These are phyloP conservation scores for Pyricularia sp. DNA, from an alignment of 2,329 filamentous ascomycete genomes.

Conservation along the genomic window DNA sequence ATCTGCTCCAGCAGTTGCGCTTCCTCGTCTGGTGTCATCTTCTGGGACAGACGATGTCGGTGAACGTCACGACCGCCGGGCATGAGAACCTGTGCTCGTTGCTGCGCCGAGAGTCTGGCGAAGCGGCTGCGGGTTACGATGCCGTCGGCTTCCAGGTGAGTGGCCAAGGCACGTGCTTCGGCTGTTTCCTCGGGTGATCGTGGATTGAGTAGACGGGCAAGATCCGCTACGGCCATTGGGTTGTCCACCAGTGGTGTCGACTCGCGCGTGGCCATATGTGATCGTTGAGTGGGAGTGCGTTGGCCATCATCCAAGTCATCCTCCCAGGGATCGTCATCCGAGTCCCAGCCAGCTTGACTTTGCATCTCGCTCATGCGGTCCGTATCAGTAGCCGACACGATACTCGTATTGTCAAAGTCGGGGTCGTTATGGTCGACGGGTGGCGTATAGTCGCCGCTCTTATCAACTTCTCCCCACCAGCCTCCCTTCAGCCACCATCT, in stretches of 20 bases:
- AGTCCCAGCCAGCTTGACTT: conserved; percentile 17
- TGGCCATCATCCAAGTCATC: conserved; percentile 37
- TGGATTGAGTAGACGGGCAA: conserved; percentile 74
- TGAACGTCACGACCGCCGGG: conserved; percentile 17
- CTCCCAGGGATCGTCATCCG: conserved; percentile 29
- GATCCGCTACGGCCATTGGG: conserved; percentile 50
- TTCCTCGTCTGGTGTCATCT: conserved; percentile 44
- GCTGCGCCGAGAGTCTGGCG: conserved; percentile 50
- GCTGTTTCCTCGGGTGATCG: conserved; percentile 63
- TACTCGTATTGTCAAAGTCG: conserved; percentile 53
- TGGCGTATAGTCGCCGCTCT: conserved; percentile 64
- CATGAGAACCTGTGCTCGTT: conserved; percentile 56
- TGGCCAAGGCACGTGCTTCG: conserved; percentile 68
- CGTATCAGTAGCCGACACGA: conserved; percentile 48
- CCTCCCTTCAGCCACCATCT: conserved; percentile 73
- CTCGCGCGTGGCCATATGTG: conserved; percentile 26
- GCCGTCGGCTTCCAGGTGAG: conserved; percentile 57
- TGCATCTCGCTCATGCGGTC: conserved; percentile 8
- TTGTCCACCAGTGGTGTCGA: conserved; percentile 47
- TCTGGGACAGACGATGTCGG: conserved; percentile 21
- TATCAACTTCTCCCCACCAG: conserved; percentile 73
- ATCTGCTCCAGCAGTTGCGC: conserved; percentile 48
- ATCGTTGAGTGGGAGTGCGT: conserved; percentile 44
- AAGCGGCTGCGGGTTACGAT: conserved; percentile 77
- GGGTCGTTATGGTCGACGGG: conserved; percentile 47